Evolutionary conservation across 768 basidiomycete genomes (phyloP).

Genomic region (Agaricus sinodeliciosus): DNA sequence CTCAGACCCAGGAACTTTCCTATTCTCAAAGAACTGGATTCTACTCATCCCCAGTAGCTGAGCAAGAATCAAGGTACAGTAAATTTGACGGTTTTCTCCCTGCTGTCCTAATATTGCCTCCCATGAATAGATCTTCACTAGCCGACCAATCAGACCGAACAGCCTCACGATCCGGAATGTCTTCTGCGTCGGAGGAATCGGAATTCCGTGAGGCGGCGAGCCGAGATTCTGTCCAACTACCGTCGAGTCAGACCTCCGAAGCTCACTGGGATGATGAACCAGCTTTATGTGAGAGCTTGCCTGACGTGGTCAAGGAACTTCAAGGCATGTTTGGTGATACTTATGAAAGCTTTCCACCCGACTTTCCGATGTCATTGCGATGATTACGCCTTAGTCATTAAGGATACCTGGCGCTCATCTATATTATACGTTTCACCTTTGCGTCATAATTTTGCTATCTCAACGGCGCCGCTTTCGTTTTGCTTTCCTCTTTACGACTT

Average conservation of each 20-base stretch:
- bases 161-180: no score
- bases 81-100: background rate
- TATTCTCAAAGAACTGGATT: background rate
- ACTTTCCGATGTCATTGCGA: conserved; percentile 33
- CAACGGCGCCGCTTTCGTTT: no score
- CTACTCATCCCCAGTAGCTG: background rate
- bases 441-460: conserved; percentile 1
- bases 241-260: conserved; percentile 7
- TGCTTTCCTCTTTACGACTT: no score
- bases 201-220: no score
- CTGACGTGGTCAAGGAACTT: conserved; percentile 34
- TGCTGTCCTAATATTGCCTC: background rate
- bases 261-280: background rate
- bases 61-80: background rate
- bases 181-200: no score
- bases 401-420: background rate
- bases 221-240: background rate
- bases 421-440: background rate
- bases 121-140: background rate
- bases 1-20: conserved; percentile 34
- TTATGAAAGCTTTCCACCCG: conserved; percentile 32
- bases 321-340: conserved; percentile 34
- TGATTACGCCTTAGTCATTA: background rate
- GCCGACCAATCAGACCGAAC: background rate
- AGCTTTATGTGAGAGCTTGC: conserved; percentile 23